phyloP scores from a whole-genome alignment of 2,329 filamentous ascomycete genomes.

The Sodiomyces alkalinus region DNA sequence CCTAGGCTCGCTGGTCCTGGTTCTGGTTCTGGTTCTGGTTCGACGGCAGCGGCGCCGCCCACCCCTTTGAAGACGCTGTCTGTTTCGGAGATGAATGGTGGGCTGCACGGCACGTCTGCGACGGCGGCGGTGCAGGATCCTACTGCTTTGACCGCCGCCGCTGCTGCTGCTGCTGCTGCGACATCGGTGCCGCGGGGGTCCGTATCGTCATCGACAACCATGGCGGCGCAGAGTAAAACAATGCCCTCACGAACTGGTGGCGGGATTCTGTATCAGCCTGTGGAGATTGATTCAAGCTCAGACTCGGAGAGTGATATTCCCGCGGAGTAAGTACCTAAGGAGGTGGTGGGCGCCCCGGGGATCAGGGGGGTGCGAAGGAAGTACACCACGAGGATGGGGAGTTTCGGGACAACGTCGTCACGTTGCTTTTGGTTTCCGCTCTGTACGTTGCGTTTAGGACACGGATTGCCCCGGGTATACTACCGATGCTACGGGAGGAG shows the following conservation, averaged over 20 bases:
- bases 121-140: slow-evolving; percentile 22
- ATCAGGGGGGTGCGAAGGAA: too few relatives aligned
- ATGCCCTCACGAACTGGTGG: slow-evolving; percentile 11
- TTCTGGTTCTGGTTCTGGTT: not conserved
- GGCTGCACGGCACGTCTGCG: slow-evolving; percentile 18
- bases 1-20: too few relatives aligned
- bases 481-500: too few relatives aligned
- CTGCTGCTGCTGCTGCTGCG: slow-evolving; percentile 8
- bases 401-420: too few relatives aligned
- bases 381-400: too few relatives aligned
- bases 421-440: too few relatives aligned
- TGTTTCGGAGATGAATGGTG: slow-evolving; percentile 19
- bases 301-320: slow-evolving; percentile 2
- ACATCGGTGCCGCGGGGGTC: slow-evolving; percentile 1
- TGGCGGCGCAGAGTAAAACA: slow-evolving; percentile 6
- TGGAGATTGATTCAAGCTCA: slow-evolving; percentile 1
- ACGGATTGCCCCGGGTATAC: too few relatives aligned
- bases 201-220: not conserved
- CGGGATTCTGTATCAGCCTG: not conserved
- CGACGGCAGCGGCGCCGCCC: not conserved
- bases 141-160: slow-evolving; percentile 12
- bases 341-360: too few relatives aligned
- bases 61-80: slow-evolving; percentile 12
- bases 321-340: not conserved
- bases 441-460: too few relatives aligned